Evolutionary conservation across 495 filamentous ascomycete genomes (phyloP).

Genomic region (Collariella sp.): DNA sequence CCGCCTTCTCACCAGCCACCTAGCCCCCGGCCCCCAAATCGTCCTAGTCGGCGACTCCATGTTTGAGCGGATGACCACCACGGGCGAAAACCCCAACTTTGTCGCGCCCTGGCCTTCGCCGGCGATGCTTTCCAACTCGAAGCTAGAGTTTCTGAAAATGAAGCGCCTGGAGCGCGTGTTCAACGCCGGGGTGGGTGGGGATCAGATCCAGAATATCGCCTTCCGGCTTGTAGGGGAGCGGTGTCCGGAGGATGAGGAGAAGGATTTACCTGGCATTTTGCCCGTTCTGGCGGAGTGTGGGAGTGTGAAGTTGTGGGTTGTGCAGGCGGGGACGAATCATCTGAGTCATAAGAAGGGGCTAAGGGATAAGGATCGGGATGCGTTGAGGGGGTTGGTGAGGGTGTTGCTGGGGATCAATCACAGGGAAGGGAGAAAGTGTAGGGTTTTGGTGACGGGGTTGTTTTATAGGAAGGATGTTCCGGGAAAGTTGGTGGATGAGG

Average conservation of each 20-base stretch:
- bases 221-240: conserved; percentile 25
- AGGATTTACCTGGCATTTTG: conserved; percentile 14
- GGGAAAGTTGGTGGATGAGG: neutral
- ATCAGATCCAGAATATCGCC: conserved; percentile 27
- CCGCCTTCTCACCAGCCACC: conserved; percentile 4
- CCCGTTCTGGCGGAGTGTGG: neutral
- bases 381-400: conserved; percentile 20
- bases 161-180: conserved; percentile 4
- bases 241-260: neutral
- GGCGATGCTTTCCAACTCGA: conserved; percentile 3
- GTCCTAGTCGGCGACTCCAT: conserved; percentile 28
- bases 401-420: conserved; percentile 9
- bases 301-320: conserved; percentile 24
- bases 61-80: conserved; percentile 26
- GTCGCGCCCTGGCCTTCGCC: conserved; percentile 15
- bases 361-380: conserved; percentile 12
- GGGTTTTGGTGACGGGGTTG: conserved; percentile 16
- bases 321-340: conserved; percentile 29
- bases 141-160: neutral
- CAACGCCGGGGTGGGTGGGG: conserved; percentile 25
- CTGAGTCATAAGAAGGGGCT: conserved; percentile 32
- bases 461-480: conserved; percentile 13
- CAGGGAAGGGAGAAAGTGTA: neutral
- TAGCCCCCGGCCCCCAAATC: neutral
- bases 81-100: conserved; percentile 14